phyloP scores from a whole-genome alignment of 257 asterid genomes.

The Mitragyna speciosa region DNA sequence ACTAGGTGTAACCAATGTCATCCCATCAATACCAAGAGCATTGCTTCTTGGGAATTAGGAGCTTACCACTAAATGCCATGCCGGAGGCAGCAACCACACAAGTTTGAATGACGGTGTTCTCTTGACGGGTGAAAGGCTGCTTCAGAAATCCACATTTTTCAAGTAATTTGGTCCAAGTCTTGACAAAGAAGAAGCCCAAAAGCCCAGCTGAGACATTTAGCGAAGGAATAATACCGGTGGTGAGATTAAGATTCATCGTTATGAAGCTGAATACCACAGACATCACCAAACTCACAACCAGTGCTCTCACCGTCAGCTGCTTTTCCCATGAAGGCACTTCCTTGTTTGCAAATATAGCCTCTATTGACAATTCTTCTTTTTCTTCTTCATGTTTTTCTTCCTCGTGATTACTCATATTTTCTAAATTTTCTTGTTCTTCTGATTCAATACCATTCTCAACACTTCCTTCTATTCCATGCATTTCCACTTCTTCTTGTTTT shows the following conservation, averaged over 20 bases:
- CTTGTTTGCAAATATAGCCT: conserved; percentile 39
- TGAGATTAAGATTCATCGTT: conserved; percentile 62
- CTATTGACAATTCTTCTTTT: conserved; percentile 29
- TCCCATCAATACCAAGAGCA: too few relatives aligned
- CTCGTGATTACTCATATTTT: not conserved
- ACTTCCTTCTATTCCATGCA: not conserved
- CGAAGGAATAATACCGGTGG: conserved; percentile 67
- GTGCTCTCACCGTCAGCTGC: conserved; percentile 58
- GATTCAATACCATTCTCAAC: not conserved
- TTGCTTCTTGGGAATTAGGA: not conserved
- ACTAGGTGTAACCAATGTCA: too few relatives aligned
- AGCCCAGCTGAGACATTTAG: conserved; percentile 71
- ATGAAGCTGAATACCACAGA: conserved; percentile 51
- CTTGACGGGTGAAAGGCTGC: conserved; percentile 72
- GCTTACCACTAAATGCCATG: conserved; percentile 66
- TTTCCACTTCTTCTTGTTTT: conserved; percentile 11
- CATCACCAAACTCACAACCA: conserved; percentile 54
- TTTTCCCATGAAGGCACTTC: conserved; percentile 61
- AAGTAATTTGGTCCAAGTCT: conserved; percentile 51
- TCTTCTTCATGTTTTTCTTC: conserved; percentile 10
- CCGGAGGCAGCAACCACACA: conserved; percentile 78
- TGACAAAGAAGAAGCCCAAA: conserved; percentile 64
- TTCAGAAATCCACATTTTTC: conserved; percentile 43
- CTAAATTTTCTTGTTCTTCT: not conserved
- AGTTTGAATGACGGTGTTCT: conserved; percentile 73